phyloP scores from a whole-genome alignment of 495 filamentous ascomycete species.

The Aspergillus homomorphus region DNA sequence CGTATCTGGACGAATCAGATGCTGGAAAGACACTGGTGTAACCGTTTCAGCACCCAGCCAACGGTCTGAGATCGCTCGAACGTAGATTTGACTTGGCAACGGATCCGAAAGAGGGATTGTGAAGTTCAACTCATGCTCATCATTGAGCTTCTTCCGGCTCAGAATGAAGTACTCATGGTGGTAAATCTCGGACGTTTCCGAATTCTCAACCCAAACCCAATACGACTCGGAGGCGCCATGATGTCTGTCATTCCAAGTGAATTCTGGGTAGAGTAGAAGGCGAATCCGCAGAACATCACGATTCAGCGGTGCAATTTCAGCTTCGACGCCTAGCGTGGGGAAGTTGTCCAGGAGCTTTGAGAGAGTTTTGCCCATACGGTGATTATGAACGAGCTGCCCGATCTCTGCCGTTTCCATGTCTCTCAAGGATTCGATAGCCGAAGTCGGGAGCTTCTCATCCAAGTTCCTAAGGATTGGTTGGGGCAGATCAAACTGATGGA shows the following conservation, averaged over 20 bases:
- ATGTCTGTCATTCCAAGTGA: conserved; percentile 92
- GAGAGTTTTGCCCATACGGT: conserved; percentile 77
- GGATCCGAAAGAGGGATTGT: conserved; percentile 95
- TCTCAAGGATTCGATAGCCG: conserved; percentile 74
- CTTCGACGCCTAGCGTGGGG: conserved; percentile 83
- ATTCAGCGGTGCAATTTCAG: conserved; percentile 93
- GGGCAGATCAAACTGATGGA: conserved; percentile 91
- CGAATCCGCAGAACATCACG: conserved; percentile 88
- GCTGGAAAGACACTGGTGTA: conserved; percentile 91
- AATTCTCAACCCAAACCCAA: conserved; percentile 99
- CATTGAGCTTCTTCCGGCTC: conserved; percentile 79
- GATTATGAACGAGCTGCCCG: conserved; percentile 86
- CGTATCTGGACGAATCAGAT: conserved; percentile 94
- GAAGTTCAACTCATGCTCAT: conserved; percentile 95
- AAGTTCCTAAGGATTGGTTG: conserved; percentile 77
- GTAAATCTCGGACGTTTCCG: conserved; percentile 95
- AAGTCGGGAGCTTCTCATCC: conserved; percentile 67
- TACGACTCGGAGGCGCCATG: conserved; percentile 94
- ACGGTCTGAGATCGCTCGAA: conserved; percentile 87
- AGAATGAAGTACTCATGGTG: conserved; percentile 97
- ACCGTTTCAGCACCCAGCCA: conserved; percentile 99
- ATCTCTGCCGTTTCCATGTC: conserved; percentile 94
- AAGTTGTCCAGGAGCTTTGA: conserved; percentile 83
- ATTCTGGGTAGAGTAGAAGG: conserved; percentile 82
- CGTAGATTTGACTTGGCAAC: conserved; percentile 90